Percentiles rank a stretch among this genome's conserved stretches.
These are phyloP conservation scores for Blastocladiella emersonii DNA, from an alignment of 371 early-diverging fungal species.

Conservation along the genomic window DNA sequence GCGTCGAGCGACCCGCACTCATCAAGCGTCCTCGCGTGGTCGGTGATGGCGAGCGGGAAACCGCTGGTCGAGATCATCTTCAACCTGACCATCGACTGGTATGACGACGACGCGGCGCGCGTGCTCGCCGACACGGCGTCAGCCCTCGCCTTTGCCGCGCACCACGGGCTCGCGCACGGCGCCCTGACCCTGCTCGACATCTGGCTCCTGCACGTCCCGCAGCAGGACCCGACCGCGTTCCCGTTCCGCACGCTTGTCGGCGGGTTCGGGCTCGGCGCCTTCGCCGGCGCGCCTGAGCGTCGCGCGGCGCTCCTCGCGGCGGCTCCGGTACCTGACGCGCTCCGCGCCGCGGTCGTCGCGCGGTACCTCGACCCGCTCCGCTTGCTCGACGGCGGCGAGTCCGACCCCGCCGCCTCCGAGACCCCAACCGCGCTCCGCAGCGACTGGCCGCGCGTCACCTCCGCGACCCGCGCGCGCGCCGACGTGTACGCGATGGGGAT, in stretches of 20 bases:
- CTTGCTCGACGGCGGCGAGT: neutral
- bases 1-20: no score
- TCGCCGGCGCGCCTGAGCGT: neutral
- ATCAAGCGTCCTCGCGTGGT: no score
- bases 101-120: neutral
- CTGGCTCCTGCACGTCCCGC: neutral
- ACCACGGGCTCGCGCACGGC: neutral
- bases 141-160: neutral
- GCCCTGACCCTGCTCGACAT: neutral
- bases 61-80: neutral
- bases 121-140: neutral
- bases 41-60: no score
- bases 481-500: neutral
- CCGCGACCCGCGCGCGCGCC: neutral
- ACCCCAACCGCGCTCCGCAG: neutral
- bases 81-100: neutral
- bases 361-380: neutral
- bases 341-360: neutral
- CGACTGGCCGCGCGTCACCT: neutral
- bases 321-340: neutral
- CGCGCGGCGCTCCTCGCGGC: neutral
- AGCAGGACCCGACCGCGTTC: neutral
- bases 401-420: neutral
- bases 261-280: neutral
- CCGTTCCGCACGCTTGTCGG: neutral